Percentiles rank a stretch among this genome's conserved stretches.
These are phyloP conservation scores for Alternaria sp. DNA, from an alignment of 2,329 filamentous ascomycete species.

Conservation along the genomic window DNA sequence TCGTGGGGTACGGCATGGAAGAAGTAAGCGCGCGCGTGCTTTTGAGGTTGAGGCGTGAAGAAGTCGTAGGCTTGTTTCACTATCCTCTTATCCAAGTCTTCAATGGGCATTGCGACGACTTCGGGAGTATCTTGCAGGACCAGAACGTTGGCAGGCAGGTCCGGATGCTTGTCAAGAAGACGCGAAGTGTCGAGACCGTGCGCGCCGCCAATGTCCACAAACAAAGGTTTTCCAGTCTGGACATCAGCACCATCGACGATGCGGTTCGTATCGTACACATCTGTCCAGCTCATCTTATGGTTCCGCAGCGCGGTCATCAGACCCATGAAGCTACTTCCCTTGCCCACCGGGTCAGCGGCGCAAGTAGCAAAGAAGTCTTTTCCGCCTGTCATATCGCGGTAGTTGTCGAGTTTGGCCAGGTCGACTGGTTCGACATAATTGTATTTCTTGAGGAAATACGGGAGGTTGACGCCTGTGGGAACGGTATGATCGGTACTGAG, in stretches of 20 bases:
- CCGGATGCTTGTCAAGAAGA: neutral
- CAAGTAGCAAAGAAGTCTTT: conserved; percentile 7
- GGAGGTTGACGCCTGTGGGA: conserved; percentile 4
- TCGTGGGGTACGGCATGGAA: conserved; percentile 6
- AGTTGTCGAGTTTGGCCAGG: conserved; percentile 6
- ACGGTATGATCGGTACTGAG: conserved; percentile 8
- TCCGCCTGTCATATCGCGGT: conserved; percentile 10
- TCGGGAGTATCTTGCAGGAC: conserved; percentile 10
- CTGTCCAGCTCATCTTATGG: conserved; percentile 13
- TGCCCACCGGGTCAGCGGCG: conserved; percentile 7
- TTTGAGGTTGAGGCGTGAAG: conserved; percentile 9
- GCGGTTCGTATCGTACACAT: conserved; percentile 7
- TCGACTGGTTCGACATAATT: conserved; percentile 10
- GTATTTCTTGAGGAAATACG: conserved; percentile 8
- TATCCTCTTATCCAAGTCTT: conserved; percentile 3
- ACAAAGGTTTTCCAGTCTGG: neutral
- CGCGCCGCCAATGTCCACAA: conserved; percentile 3
- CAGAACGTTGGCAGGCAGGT: conserved; percentile 1
- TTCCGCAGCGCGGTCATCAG: conserved; percentile 2
- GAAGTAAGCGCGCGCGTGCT: conserved; percentile 8
- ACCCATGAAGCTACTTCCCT: conserved; percentile 12
- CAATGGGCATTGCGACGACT: conserved; percentile 1
- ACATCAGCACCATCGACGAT: conserved; percentile 3
- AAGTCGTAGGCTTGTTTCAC: conserved; percentile 13
- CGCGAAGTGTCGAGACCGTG: conserved; percentile 9